Base-by-base conservation (phyloP, 2,329 filamentous ascomycete genomes). In the Alternaria burnsii region DNA sequence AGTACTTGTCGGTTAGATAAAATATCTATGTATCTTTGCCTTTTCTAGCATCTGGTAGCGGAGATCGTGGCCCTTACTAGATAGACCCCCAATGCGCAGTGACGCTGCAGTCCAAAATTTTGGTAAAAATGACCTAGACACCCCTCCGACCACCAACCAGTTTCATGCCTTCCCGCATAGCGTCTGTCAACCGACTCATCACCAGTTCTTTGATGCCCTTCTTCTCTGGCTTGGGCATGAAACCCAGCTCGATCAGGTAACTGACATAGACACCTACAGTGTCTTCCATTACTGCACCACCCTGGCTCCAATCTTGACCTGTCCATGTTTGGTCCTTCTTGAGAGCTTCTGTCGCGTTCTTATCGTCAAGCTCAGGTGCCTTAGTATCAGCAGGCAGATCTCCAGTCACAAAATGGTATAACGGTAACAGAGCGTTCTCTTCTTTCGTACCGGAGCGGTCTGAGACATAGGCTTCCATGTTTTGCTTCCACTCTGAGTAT, bases 361-460 rank as follows among this genome's bases (percentile, higher is more conserved):
- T 76, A 74, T 94, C 91, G 70, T 92, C 89, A 12, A 95, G 85
- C 74, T 92, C 90, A 0, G 90, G 90, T 0, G 91, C 90, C 43
- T 86, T 87, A 32, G 89, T 91, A 70, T 87, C 87, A 41, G 84
- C 83, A 0, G 90, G 90, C n/a, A 93, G 82, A 76, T 92, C 87
- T 24, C 85, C 85, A 22, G 87, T 88, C 42, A 89, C 89, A 77
- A 92, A 91, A 76, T 92, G 89, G 77, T 90, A 91, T 6, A 94
- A 84, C 0, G 91, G 91, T 22, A 78, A 67, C 62, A 94, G 83
- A 1, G 91, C 91, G 70, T 90, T 87, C 76, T 91, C 87, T 69
- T 91, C 89, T 59, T 86, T 85, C 52, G 87, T 85, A 59, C 84
- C 80, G 3, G 84, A 79, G 38, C 65, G 71, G 20, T 74, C 85